These are phyloP conservation scores for Mimosa bimucronata DNA, from an alignment of 306 rosid species.

Conservation along the genomic window DNA sequence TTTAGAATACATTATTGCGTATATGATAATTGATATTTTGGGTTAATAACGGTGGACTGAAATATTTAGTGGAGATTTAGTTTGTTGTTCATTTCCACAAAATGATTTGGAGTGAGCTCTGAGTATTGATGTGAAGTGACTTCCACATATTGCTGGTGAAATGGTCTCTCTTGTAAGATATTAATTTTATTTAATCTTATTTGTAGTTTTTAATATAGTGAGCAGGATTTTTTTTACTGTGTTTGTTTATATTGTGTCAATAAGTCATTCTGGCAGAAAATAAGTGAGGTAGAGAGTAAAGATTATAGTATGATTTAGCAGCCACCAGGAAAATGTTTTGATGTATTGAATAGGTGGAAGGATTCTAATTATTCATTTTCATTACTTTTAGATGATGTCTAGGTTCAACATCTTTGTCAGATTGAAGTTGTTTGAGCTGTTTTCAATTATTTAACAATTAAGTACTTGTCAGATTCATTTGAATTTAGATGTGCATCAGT, in stretches of 20 bases:
- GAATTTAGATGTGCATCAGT: conserved; percentile 2
- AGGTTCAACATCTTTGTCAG: background rate
- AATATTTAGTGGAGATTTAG: background rate
- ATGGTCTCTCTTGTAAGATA: background rate
- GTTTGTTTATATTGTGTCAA: background rate
- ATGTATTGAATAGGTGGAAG: background rate
- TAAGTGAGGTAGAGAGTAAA: background rate
- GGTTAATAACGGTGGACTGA: background rate
- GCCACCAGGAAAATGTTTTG: background rate
- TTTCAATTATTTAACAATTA: background rate
- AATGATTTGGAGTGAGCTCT: background rate
- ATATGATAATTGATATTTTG: background rate
- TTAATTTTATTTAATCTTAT: background rate
- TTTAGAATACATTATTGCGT: background rate
- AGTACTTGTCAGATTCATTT: background rate
- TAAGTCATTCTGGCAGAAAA: conserved; percentile 7
- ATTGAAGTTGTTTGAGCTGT: background rate
- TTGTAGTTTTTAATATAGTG: background rate
- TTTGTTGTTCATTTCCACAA: background rate
- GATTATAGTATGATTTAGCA: background rate
- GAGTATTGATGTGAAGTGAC: background rate
- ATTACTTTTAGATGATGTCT: background rate
- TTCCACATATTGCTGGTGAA: background rate
- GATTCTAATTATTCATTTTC: background rate
- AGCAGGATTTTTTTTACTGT: background rate